Percentiles rank a stretch among this genome's conserved stretches.
phyloP scores from a whole-genome alignment of 305 asterid species.

The Andrographis paniculata region DNA sequence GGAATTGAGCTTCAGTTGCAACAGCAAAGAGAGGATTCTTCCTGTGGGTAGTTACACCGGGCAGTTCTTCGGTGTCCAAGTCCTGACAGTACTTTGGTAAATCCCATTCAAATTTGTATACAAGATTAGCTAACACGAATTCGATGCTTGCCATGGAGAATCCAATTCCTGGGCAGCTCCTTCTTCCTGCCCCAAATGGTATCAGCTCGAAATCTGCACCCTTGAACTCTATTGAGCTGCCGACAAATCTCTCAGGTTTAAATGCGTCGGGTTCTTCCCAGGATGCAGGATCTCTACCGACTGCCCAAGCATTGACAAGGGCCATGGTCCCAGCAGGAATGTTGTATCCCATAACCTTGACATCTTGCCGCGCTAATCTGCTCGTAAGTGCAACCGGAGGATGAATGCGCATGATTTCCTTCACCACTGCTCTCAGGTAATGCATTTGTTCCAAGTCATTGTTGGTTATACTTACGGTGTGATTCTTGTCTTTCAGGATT shows the following conservation, averaged over 20 bases:
- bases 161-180: neutral
- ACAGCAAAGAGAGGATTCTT: neutral
- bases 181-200: neutral
- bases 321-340: neutral
- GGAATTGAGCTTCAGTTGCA: neutral
- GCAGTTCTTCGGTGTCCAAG: neutral
- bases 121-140: neutral
- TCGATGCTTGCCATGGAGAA: neutral
- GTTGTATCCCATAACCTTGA: neutral
- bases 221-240: neutral
- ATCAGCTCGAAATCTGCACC: neutral
- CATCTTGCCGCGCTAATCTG: neutral
- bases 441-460: neutral
- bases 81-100: neutral
- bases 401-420: neutral
- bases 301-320: neutral
- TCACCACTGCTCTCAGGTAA: neutral
- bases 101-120: neutral
- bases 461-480: neutral
- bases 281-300: neutral
- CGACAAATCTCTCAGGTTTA: neutral
- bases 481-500: neutral
- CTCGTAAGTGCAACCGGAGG: neutral
- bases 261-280: neutral
- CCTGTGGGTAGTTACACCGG: neutral